Base-by-base conservation (phyloP, 2,329 filamentous ascomycete species). In the Colletotrichum liriopes region DNA sequence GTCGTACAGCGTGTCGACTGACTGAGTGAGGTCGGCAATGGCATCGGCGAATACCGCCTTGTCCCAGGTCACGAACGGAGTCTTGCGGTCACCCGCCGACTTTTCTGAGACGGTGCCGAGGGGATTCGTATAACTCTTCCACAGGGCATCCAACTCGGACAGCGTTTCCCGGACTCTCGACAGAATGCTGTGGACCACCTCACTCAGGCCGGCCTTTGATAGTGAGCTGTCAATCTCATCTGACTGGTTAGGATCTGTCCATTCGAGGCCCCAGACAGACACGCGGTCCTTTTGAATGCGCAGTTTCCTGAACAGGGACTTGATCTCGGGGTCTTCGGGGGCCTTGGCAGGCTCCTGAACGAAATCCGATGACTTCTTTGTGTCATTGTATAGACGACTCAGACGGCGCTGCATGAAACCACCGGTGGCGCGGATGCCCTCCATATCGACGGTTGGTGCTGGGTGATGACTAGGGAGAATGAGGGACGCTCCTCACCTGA, bases 231-330 rank as follows among this genome's bases (percentile, higher is more conserved):
- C 90, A 74, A 95, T 95, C 80, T 93, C 90, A 77, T 90, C 89
- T 71, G 91, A 87, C 77, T 92, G 88, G 20, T 84, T 83, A 54
- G 92, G 90, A 79, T 95, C 93, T 67, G 91, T 93, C 93, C 93
- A 96, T 80, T 94, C 92, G 64, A 94, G 84, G 0, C 93, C 93
- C 93, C 93, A 96, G 72, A 91, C 92, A 71, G 94, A 91, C 58
- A 95, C 85, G 20, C 93, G 88, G 82, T 95, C 93, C 80, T 94
- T 94, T 77, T 95, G 93, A 75, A 95, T 94, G 74, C 92, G 89
- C 75, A 94, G 89, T 80, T 94, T 94, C 74, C 93, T 91, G 79
- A 95, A 92, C 41, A 95, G 84, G 20, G 89, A 87, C 77, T 92
- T 90, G 78, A 93, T 89, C 75, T 94, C 92, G 32, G 93, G 92